Evolutionary conservation across 768 basidiomycete genomes (phyloP), one percentile per base, ranked within the genome.

Genomic region (Psilocybe tampanensis): DNA sequence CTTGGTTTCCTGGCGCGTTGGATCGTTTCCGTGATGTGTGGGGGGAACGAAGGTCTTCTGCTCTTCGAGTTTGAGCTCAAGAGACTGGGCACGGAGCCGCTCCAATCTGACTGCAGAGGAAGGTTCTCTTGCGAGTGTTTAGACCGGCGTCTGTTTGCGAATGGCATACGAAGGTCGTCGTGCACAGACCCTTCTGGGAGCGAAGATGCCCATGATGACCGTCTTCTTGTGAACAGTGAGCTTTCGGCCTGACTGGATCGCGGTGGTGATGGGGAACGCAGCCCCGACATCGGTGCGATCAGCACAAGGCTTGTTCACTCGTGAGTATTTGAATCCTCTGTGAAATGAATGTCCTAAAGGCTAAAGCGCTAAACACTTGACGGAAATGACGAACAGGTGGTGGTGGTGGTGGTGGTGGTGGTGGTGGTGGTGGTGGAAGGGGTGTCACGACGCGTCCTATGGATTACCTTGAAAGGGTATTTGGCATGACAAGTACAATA

Each of bases 191-290:
- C 50, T 49, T 70, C 67, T 9, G 63, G 55, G 19, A 66, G 44
- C 23, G 68, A 69, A 5, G 66, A 61, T 8, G 68, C 59, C 69
- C 69, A 69, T 61, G 68, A 70, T 21, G 69, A 69, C 29, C 29
- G 29, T 51, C 66, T 59, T 42, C 68, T 56, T 6, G 29, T 47
- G n/a, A n/a, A 24, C 17, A 36, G 29, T 22, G 45, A 43, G 4
- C 17, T 12, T n/a, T 54, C 58, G 26, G 47, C 34, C 18, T 21
- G 19, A 44, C 22, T 39, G 23, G 58, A 55, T 24, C 54, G 54
- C 45, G 61, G 44, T 17, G 58, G 41, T 5, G 56, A 59, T 33
- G 55, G 56, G 17, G 61, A 62, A n/a, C 60, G 60, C 32, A 61
- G 29, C 29, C 53, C 54, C 33, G 60, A 58, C 60, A 61, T 61